These are phyloP conservation scores for Ambrosiella beaveri DNA, from an alignment of 2,329 filamentous ascomycete species.

Conservation along the genomic window DNA sequence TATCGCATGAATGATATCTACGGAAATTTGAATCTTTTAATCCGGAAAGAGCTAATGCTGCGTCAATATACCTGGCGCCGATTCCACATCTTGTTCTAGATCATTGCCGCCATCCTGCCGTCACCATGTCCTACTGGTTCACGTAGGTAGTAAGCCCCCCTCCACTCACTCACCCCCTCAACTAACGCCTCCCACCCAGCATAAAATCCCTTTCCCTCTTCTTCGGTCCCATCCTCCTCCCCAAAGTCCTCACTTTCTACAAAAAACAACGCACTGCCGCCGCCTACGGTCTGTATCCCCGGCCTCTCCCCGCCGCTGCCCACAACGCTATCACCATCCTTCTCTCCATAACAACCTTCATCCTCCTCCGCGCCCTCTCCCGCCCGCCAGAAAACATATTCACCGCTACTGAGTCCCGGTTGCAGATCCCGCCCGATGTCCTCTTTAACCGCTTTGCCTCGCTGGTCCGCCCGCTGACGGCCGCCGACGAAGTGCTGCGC, in stretches of 20 bases:
- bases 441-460: slow-evolving; percentile 59
- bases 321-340: slow-evolving; percentile 44
- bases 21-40: too few species aligned
- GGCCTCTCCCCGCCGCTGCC: slow-evolving; percentile 35
- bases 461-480: slow-evolving; percentile 36
- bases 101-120: background rate
- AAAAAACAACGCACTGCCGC: slow-evolving; percentile 30
- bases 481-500: slow-evolving; percentile 46
- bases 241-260: slow-evolving; percentile 48
- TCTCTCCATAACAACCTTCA: slow-evolving; percentile 26
- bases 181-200: slow-evolving; percentile 18
- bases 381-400: slow-evolving; percentile 71
- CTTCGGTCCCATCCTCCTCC: slow-evolving; percentile 56
- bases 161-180: background rate
- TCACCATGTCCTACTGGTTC: slow-evolving; percentile 11
- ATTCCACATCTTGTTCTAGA: too few species aligned
- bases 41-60: too few species aligned
- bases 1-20: too few species aligned
- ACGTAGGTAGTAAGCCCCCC: slow-evolving; percentile 9
- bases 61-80: too few species aligned
- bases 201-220: slow-evolving; percentile 40
- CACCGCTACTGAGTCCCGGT: slow-evolving; percentile 54
- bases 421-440: slow-evolving; percentile 71
- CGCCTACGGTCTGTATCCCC: slow-evolving; percentile 26
- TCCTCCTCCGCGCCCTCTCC: slow-evolving; percentile 46